A percentile compares a stretch with the other conserved stretches of the same genome.
Evolutionary conservation across 345 rosid genomes (phyloP).

Genomic region (Eucalyptus curtisii): DNA sequence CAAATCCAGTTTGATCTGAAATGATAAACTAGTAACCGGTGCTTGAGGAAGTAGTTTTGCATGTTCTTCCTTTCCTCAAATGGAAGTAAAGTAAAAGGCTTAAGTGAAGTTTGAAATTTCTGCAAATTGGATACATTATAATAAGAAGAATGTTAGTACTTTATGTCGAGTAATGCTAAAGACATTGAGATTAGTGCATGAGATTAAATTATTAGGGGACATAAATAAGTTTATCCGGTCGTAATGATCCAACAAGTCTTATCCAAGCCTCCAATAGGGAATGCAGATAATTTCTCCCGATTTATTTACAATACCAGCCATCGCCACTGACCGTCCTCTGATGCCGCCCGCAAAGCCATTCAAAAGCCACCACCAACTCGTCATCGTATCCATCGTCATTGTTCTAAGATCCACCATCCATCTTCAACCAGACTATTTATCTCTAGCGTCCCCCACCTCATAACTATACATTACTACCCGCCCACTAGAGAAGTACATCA

Average conservation of each 20-base stretch:
- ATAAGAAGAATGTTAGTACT: background rate
- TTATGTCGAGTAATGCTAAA: background rate
- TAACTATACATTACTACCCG: fast-evolving
- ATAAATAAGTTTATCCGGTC: background rate
- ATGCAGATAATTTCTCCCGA: no score
- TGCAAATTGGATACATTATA: background rate
- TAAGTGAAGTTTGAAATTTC: background rate
- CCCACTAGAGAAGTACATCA: no score
- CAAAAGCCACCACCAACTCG: no score
- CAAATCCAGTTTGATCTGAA: background rate
- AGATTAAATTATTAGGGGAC: background rate
- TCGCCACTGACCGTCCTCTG: fast-evolving
- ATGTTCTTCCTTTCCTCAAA: background rate
- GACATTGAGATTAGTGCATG: background rate
- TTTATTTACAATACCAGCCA: background rate
- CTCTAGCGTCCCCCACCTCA: fast-evolving
- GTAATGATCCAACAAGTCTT: background rate
- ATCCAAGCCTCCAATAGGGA: background rate
- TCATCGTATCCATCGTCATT: fast-evolving
- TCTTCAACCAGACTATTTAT: fast-evolving
- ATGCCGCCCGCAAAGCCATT: fast-evolving
- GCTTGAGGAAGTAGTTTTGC: background rate
- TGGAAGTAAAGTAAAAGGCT: background rate
- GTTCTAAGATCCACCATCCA: no score
- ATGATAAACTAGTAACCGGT: background rate